Percentiles rank a stretch among this genome's conserved stretches.
phyloP scores from a whole-genome alignment of 306 rosid genomes.

The Cucumis melo region DNA sequence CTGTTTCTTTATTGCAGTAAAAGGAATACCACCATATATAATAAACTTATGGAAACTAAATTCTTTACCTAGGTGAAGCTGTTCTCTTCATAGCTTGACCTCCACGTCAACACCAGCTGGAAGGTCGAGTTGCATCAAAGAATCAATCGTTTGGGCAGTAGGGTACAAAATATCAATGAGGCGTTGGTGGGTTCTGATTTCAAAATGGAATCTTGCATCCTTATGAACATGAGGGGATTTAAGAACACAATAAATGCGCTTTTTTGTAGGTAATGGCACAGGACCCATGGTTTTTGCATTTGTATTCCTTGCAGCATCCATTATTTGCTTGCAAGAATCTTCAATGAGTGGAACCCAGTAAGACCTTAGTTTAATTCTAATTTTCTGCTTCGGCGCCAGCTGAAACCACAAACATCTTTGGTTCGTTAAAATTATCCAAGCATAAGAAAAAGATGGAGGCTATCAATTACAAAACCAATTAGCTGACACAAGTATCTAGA shows the following conservation, averaged over 20 bases:
- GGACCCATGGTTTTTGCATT: conserved; percentile 99
- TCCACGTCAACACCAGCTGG: conserved; percentile 99
- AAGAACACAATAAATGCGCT: conserved; percentile 65
- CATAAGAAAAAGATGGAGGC: not conserved
- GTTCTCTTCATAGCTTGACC: conserved; percentile 63
- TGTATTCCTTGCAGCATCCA: conserved; percentile 84
- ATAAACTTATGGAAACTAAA: not conserved
- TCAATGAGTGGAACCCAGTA: conserved; percentile 84
- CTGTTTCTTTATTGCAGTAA: not conserved
- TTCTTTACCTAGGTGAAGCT: conserved; percentile 15
- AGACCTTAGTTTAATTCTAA: conserved; percentile 91
- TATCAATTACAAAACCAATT: not conserved
- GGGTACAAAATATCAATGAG: conserved; percentile 88
- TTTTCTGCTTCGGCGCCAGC: conserved; percentile 89
- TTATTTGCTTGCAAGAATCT: conserved; percentile 96
- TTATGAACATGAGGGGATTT: conserved; percentile 91
- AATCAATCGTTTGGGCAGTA: conserved; percentile 91
- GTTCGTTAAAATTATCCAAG: not conserved
- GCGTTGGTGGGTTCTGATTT: conserved; percentile 93
- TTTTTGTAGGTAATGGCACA: conserved; percentile 95
- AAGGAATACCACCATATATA: not conserved
- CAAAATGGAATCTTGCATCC: conserved; percentile 93
- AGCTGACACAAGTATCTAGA: not conserved
- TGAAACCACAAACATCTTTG: conserved; percentile 22
- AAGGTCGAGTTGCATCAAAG: conserved; percentile 88